Evolutionary conservation across 495 filamentous ascomycete genomes (phyloP).

Genomic region (Lasiosphaeris hirsuta): DNA sequence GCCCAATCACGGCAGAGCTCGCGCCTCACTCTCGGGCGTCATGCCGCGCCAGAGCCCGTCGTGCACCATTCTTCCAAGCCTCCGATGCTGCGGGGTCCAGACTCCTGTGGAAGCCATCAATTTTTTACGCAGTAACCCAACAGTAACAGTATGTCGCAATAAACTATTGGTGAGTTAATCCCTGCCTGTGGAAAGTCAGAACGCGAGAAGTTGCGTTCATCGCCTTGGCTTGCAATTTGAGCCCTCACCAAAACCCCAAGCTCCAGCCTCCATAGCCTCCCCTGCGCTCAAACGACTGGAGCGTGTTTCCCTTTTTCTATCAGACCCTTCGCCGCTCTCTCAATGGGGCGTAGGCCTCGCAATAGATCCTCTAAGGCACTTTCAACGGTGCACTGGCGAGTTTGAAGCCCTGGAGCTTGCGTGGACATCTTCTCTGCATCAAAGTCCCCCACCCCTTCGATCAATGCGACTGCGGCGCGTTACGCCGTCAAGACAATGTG

Average conservation of each 20-base stretch:
- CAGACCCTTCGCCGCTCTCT: too few species aligned
- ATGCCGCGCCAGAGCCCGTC: background rate
- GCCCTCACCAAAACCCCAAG: too few species aligned
- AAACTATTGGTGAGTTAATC: background rate
- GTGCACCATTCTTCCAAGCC: background rate
- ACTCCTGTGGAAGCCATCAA: background rate
- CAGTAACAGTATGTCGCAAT: background rate
- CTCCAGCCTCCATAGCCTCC: too few species aligned
- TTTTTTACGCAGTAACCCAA: background rate
- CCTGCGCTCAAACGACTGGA: too few species aligned
- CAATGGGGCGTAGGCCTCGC: too few species aligned
- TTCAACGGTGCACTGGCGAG: too few species aligned
- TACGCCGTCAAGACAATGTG: too few species aligned
- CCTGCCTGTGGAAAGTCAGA: background rate
- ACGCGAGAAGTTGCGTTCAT: too few species aligned
- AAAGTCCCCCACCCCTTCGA: background rate
- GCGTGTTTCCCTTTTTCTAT: too few species aligned
- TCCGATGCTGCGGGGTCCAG: background rate
- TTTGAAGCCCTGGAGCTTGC: background rate
- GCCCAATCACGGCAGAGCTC: conserved; percentile 1
- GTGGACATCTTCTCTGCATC: too few species aligned
- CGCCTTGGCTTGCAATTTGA: too few species aligned
- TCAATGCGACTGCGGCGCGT: background rate
- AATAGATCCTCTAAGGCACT: background rate
- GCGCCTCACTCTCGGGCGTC: background rate